Conservation (phyloP, 768 basidiomycete genomes). For the Naganishia kalamii region DNA sequence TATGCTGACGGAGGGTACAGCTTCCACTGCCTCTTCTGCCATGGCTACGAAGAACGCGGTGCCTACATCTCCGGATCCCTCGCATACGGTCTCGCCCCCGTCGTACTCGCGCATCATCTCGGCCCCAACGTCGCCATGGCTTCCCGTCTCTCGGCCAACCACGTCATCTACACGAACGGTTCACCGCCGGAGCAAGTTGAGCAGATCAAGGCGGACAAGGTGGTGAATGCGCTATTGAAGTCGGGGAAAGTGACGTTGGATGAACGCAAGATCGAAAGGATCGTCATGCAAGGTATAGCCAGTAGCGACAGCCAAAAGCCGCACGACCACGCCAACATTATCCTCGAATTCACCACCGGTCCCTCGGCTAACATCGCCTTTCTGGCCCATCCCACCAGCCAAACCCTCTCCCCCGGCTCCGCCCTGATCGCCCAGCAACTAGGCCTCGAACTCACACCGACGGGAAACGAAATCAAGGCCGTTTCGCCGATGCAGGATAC, state of each 20-base stretch:
- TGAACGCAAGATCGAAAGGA: background rate
- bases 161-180: conserved; percentile 1
- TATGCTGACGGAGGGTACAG: background rate
- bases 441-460: background rate
- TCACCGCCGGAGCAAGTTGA: background rate
- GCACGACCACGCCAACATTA: background rate
- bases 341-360: background rate
- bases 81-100: background rate
- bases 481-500: background rate
- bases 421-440: background rate
- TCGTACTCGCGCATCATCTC: background rate
- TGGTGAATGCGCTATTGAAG: background rate
- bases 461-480: conserved; percentile 8
- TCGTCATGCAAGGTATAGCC: background rate
- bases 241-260: background rate
- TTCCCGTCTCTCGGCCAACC: background rate
- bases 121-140: background rate
- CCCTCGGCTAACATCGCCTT: background rate
- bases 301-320: background rate
- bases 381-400: background rate
- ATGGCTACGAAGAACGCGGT: conserved; percentile 17
- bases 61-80: background rate
- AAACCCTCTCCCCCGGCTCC: background rate
- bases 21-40: conserved; percentile 19
- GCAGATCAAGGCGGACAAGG: background rate